Percentiles rank a stretch among this genome's conserved stretches.
Conservation (phyloP, 257 asterid species). For the Echites panduratus region DNA sequence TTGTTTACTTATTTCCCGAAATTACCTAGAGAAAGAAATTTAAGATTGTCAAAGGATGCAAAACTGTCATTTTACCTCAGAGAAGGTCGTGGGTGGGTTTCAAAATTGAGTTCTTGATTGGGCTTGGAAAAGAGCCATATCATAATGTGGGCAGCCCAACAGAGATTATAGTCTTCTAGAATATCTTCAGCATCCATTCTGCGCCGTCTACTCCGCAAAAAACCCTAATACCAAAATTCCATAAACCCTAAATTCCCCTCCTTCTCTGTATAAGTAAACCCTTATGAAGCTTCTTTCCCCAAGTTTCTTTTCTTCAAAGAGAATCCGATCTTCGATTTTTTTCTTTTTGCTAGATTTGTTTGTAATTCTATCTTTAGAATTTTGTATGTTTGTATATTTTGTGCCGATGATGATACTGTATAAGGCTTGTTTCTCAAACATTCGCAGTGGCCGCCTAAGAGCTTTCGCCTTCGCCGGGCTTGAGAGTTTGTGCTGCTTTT, state of each 20-base stretch:
- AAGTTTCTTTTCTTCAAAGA: not conserved
- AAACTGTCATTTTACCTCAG: too few species aligned
- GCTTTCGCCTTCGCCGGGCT: constrained; percentile 57
- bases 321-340: not conserved
- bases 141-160: not conserved
- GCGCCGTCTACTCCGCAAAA: constrained; percentile 2
- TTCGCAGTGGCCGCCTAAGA: constrained; percentile 64
- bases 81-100: not conserved
- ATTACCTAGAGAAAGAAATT: too few species aligned
- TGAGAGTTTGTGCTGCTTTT: constrained; percentile 46
- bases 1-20: too few species aligned
- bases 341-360: not conserved
- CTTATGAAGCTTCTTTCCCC: not conserved
- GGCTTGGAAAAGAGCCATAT: not conserved
- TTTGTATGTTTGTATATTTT: not conserved
- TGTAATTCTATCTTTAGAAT: not conserved
- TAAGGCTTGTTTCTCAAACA: constrained; percentile 58
- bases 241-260: constrained; percentile 18
- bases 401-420: constrained; percentile 33
- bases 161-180: constrained; percentile 16
- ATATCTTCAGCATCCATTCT: too few species aligned
- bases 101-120: not conserved
- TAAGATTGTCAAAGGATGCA: too few species aligned
- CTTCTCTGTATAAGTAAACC: constrained; percentile 11
- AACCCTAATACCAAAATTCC: constrained; percentile 17